Evolutionary conservation across 768 basidiomycete species (phyloP), one percentile per base, ranked within the genome.

Genomic region (Hysterangium stoloniferum): DNA sequence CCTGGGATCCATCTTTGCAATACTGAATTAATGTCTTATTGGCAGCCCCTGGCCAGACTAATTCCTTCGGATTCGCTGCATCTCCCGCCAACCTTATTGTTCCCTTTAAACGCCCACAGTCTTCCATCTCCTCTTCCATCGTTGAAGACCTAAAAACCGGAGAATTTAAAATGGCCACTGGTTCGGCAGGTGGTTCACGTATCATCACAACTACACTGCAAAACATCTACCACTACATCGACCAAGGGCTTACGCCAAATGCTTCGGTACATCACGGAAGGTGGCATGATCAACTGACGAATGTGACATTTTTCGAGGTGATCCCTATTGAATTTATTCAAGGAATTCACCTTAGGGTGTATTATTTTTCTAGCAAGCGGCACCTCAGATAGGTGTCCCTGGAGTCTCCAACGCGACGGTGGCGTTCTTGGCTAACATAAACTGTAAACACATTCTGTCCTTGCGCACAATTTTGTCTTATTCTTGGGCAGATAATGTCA

Each of bases 151-250:
- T 64, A 25, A 53, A 58, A 0, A 62, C 59, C 0, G 68, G 69
- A 4, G 60, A 66, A 42, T 54, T 72, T 25, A 53, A 61, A 24
- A 64, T 68, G 43, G 66, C 68, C 6, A 69, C 68, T 1, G 69
- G 69, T 24, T 61, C 64, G 0, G 69, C 68, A 11, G 69, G 69
- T 13, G 69, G 69, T 8, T 57, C 56, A 19, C 57, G 61, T 19
- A 68, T 68, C 59, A 67, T 68, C 54, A 70, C 68, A 8, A 62
- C 66, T 9, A 70, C 67, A 12, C 54, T 69, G 24, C 67, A 70
- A 49, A 53, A 68, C 40, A 54, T 69, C 19, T 56, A 67, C 56
- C 62, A 69, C 53, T 59, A 62, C 46, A 53, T 70, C 22, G 68
- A 71, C 41, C 64, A 65, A 25, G 63, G 62, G 1, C 41, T 66